Base-by-base conservation (phyloP, 1,284 basidiomycete species). In the Cronartium ribicola region DNA sequence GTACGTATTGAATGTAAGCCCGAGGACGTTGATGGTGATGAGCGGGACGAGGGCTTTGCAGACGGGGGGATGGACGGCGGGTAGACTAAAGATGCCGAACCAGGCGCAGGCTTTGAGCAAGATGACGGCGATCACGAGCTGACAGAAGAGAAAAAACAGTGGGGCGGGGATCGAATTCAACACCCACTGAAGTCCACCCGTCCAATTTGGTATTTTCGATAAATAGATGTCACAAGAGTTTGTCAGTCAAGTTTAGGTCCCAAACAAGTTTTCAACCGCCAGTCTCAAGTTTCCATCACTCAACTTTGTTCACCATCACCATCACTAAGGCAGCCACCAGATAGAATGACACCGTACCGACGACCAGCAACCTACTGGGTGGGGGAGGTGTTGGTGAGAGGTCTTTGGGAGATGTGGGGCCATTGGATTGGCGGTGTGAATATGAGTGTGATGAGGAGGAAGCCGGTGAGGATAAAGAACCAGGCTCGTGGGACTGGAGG, bases 1-100 rank as follows among this genome's bases (percentile, higher is more conserved):
- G 80, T 89, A 92, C 80, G 93, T 94, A 83, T 90, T 91, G 84
- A 90, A 90, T 10, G 88, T 85, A 10, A 91, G 84, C 5, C 89
- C 89, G 36, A 88, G 82, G 46, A 89, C 86, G 78, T 89, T 89
- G 59, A 89, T 87, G 3, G 72, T 40, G 36, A 73, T 65, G n/a
- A 73, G 41, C 37, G 91, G 87, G 3, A 86, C 82, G 17, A 94
- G 85, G 14, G 51, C 61, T 84, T 83, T 22, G 90, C 80, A 36
- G 86, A 85, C 62, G 51, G 69, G 57, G 51, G 39, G 37, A 0
- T 62, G 61, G 37, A 55, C 13, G 17, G 48, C n/a, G 13, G 51
- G 66, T 40, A 90, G 82, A 62, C 86, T 87, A 14, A 90, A 82
- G 64, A 90, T 73, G 71, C 88, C 87, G 60, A 87, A 77, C 29